phyloP scores from a whole-genome alignment of 352 stramenopile species.

The Phytopythium sindhum region DNA sequence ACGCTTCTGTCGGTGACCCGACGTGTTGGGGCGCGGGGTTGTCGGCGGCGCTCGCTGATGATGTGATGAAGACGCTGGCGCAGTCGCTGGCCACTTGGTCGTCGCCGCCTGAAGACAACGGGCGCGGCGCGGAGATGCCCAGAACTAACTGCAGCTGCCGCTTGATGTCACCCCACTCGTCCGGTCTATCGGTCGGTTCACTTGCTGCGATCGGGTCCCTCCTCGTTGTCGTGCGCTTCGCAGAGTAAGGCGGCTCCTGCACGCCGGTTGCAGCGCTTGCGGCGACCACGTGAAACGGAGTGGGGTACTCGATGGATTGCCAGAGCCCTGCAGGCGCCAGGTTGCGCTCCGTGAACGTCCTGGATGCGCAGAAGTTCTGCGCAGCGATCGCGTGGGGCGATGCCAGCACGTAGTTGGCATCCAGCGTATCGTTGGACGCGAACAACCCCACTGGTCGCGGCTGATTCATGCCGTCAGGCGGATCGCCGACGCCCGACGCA shows the following conservation, averaged over 20 bases:
- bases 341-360: slow-evolving; percentile 24
- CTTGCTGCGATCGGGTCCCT: background rate
- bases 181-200: background rate
- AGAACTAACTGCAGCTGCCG: slow-evolving; percentile 30
- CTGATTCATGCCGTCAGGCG: background rate
- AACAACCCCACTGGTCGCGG: slow-evolving; percentile 44
- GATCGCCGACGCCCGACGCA: slow-evolving; percentile 3
- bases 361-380: slow-evolving; percentile 54
- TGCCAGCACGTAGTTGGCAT: slow-evolving; percentile 71
- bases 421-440: slow-evolving; percentile 46
- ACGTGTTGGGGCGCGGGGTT: background rate
- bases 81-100: background rate
- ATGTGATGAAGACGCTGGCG: background rate
- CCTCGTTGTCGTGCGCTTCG: background rate
- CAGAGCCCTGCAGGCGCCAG: slow-evolving; percentile 28
- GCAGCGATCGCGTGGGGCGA: slow-evolving; percentile 36
- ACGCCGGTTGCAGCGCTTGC: background rate
- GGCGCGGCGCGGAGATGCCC: slow-evolving; percentile 11
- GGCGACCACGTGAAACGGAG: slow-evolving; percentile 9
- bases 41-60: background rate
- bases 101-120: background rate
- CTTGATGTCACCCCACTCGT: slow-evolving; percentile 37
- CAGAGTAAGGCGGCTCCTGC: background rate
- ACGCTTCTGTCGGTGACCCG: background rate
- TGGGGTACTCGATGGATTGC: slow-evolving; percentile 34